phyloP scores from a whole-genome alignment of 352 stramenopile genomes.

The Phytopythium aichiense region DNA sequence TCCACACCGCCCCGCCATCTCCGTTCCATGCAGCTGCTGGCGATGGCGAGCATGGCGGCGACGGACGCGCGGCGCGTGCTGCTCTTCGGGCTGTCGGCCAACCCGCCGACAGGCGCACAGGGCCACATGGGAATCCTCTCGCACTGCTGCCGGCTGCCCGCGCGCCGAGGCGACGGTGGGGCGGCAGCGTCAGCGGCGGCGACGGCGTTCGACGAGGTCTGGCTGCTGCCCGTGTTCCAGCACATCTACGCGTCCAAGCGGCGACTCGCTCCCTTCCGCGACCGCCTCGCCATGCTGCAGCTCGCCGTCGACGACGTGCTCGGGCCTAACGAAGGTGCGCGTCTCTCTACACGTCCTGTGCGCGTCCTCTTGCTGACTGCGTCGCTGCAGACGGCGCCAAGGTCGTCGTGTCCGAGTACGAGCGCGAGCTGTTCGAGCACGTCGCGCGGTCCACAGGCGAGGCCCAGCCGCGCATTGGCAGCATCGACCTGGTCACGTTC shows the following conservation, averaged over 20 bases:
- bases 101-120: conserved; percentile 62
- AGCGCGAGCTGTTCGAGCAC: conserved; percentile 67
- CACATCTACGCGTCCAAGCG: conserved; percentile 86
- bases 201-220: conserved; percentile 73
- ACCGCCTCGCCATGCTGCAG: conserved; percentile 71
- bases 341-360: background rate
- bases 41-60: background rate
- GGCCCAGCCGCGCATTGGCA: conserved; percentile 51
- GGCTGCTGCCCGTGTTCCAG: conserved; percentile 87
- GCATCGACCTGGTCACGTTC: conserved; percentile 67
- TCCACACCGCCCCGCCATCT: background rate
- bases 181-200: background rate
- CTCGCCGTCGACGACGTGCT: conserved; percentile 44
- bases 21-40: background rate
- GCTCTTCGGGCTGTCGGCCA: conserved; percentile 83
- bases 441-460: conserved; percentile 9
- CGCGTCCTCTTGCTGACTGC: background rate
- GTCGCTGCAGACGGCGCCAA: conserved; percentile 10
- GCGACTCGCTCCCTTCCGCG: conserved; percentile 63
- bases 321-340: conserved; percentile 1
- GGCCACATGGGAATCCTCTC: conserved; percentile 82
- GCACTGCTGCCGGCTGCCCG: conserved; percentile 34
- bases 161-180: background rate
- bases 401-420: conserved; percentile 53
- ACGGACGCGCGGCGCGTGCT: conserved; percentile 41